phyloP scores from a whole-genome alignment of 2,329 filamentous ascomycete genomes.

The Elsinoe fawcettii region DNA sequence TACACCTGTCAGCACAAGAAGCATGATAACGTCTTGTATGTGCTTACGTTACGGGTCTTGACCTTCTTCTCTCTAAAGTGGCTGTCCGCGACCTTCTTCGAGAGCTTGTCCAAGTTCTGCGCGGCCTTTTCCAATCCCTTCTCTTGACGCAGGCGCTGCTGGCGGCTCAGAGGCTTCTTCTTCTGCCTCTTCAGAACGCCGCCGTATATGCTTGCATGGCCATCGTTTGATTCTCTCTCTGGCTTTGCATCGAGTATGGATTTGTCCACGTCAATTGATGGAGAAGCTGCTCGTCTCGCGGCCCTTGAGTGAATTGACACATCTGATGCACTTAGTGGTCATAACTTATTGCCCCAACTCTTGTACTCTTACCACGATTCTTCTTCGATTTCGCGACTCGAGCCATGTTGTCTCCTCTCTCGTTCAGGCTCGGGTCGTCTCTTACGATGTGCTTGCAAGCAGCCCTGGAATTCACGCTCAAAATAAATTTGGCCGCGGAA shows the following conservation, averaged over 20 bases:
- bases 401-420: conserved; percentile 28
- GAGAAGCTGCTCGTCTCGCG: conserved; percentile 63
- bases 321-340: conserved; percentile 35
- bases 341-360: conserved; percentile 1
- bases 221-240: conserved; percentile 36
- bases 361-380: conserved; percentile 27
- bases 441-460: too few species aligned
- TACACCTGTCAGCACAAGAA: not conserved
- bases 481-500: conserved; percentile 3
- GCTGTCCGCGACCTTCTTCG: conserved; percentile 50
- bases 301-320: conserved; percentile 65
- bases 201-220: conserved; percentile 58
- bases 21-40: too few species aligned
- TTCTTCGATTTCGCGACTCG: conserved; percentile 43
- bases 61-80: conserved; percentile 41
- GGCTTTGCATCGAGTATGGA: conserved; percentile 55
- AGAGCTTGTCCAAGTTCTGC: conserved; percentile 45
- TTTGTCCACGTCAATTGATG: conserved; percentile 63
- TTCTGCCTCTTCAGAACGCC: conserved; percentile 63
- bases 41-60: conserved; percentile 37
- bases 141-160: conserved; percentile 47
- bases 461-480: not conserved
- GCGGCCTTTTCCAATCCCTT: conserved; percentile 51
- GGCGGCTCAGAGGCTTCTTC: conserved; percentile 45
- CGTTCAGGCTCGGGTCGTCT: too few species aligned